Evolutionary conservation across 192 early-diverging fungal genomes (phyloP), one percentile per base, ranked within the genome.

Genomic region (Backusella liffmaniae): DNA sequence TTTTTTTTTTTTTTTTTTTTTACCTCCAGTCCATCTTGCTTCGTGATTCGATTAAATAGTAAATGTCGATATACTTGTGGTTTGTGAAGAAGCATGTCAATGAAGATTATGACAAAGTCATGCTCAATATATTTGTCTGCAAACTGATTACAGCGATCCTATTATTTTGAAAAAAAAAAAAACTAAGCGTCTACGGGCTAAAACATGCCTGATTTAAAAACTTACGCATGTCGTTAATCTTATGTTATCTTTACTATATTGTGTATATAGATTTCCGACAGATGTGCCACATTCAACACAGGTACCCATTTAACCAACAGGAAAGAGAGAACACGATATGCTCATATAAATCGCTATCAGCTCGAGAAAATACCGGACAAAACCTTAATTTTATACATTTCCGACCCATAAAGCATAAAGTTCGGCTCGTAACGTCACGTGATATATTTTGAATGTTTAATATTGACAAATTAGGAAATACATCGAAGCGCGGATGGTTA

Each of bases 61-160:
- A 97, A 69, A 79, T 97, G 96, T 7, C 94, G 87, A 82, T 94
- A 97, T 3, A 93, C 94, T 72, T 93, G 92, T 46, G 91, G 88
- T 80, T 94, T 94, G 79, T 94, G 92, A 53, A 97, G 85, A 15
- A 96, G 79, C 95, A 97, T 93, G 83, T 97, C 96, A 76, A 97
- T 94, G 76, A 96, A 96, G 69, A 94, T 89, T 51, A 95, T 90
- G 18, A 95, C 87, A 75, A 91, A 88, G 77, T 97, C 96, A 81
- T 93, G 91, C 82, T 97, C 96, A 44, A 96, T 89, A 84, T 97
- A 97, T 78, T 94, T 94, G 88, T 97, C 96, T 46, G 94, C 94
- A 78, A 96, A 93, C 51, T 91, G 84, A 41, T 92, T 87, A 83
- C 94, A 95, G 35, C 84, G 82, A 35, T 88, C 84, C 90, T 90